These are phyloP conservation scores for Yamadazyma philogaea DNA, from an alignment of 805 yeast species.

Conservation along the genomic window DNA sequence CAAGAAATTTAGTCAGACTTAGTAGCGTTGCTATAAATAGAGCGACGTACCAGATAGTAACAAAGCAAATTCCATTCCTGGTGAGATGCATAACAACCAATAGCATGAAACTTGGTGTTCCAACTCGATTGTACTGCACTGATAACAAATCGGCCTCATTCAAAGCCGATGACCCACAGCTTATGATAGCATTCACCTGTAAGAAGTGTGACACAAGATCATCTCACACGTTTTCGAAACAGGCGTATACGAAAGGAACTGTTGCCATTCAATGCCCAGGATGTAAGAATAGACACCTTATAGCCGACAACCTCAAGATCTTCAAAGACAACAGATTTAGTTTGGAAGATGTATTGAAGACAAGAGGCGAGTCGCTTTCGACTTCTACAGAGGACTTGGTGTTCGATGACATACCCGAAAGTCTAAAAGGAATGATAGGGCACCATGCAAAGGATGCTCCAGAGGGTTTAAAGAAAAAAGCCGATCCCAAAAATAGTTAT, in stretches of 20 bases:
- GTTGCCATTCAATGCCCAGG: conserved; percentile 91
- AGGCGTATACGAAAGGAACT: conserved; percentile 83
- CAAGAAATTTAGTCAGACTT: neutral
- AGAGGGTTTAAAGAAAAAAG: conserved; percentile 23
- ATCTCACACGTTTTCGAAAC: conserved; percentile 87
- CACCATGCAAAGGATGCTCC: conserved; percentile 72
- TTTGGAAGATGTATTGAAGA: conserved; percentile 72
- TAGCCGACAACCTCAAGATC: conserved; percentile 71
- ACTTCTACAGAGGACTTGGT: conserved; percentile 64
- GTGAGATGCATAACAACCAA: too few species aligned
- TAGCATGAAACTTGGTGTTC: neutral
- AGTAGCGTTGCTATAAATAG: neutral
- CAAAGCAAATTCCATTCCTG: too few species aligned
- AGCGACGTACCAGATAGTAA: too few species aligned
- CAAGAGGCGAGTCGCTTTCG: conserved; percentile 73
- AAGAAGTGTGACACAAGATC: conserved; percentile 82
- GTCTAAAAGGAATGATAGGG: conserved; percentile 49
- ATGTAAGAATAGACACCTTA: conserved; percentile 81
- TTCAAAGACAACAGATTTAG: conserved; percentile 76
- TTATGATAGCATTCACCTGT: conserved; percentile 90
- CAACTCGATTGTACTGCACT: conserved; percentile 5
- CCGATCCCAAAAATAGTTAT: conserved; percentile 1
- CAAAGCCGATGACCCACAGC: conserved; percentile 70
- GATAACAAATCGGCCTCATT: conserved; percentile 16
- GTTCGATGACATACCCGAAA: conserved; percentile 65